Percentiles rank a stretch among this genome's conserved stretches.
Conservation (phyloP, 164 flowering plant genomes). For the Stephania japonica region DNA sequence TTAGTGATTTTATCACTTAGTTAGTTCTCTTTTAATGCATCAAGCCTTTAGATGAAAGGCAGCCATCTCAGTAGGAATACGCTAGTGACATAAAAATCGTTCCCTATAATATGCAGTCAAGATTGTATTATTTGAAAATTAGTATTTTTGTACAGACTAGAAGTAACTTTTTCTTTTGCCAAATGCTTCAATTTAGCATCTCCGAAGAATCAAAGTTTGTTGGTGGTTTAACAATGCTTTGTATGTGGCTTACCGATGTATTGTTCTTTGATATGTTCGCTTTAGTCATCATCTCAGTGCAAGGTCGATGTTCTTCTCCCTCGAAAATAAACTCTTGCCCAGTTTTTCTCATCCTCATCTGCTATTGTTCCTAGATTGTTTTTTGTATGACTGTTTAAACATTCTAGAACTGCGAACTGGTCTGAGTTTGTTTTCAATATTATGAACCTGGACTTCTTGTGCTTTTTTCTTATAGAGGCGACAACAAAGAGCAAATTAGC, state of each 20-base stretch:
- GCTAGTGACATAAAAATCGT: neutral
- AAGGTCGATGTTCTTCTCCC: neutral
- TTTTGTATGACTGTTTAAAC: neutral
- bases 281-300: neutral
- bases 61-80: neutral
- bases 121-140: neutral
- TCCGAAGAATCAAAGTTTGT: too few relatives aligned
- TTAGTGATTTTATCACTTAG: too few relatives aligned
- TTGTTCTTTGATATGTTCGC: neutral
- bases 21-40: too few relatives aligned
- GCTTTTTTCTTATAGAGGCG: constrained; percentile 43
- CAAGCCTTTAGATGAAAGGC: neutral
- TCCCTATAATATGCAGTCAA: neutral
- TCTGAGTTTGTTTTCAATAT: neutral
- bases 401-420: neutral
- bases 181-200: too few relatives aligned
- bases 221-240: too few relatives aligned
- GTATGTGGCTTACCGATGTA: too few relatives aligned
- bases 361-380: neutral
- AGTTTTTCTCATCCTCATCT: neutral
- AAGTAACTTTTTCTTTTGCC: neutral
- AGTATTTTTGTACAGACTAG: neutral
- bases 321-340: neutral
- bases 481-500: constrained; percentile 95
- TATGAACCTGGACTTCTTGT: neutral